A percentile compares a stretch with the other conserved stretches of the same genome.
These are phyloP conservation scores for Iris pallida DNA, from an alignment of 116 monocot genomes.

Conservation along the genomic window DNA sequence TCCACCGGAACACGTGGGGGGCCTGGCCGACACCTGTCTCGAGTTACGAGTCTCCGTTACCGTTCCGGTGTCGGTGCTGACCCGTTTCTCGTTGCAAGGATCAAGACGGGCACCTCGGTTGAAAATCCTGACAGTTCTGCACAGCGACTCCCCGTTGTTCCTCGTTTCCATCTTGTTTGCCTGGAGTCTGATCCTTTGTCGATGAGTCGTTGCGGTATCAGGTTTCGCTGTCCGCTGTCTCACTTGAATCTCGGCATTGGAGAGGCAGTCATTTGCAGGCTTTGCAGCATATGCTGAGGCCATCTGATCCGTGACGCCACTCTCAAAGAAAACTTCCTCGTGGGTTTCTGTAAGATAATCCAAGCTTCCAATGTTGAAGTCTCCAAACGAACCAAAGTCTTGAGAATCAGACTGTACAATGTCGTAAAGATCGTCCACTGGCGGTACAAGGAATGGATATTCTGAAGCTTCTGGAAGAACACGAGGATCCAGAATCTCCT, in stretches of 20 bases:
- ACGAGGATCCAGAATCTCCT: background rate
- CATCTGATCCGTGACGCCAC: too few relatives aligned
- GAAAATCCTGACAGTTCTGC: slow-evolving; percentile 22
- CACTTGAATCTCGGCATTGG: slow-evolving; percentile 24
- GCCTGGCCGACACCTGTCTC: too few relatives aligned
- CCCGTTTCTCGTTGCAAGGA: too few relatives aligned
- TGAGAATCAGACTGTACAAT: background rate
- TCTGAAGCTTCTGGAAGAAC: background rate
- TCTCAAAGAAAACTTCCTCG: too few relatives aligned
- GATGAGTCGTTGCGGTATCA: background rate
- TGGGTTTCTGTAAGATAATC: too few relatives aligned
- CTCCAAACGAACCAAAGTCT: background rate
- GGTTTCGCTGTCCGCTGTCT: slow-evolving; percentile 8
- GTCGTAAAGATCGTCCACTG: background rate
- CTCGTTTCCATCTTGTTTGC: slow-evolving; percentile 47
- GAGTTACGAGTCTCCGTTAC: too few relatives aligned
- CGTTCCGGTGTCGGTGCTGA: too few relatives aligned
- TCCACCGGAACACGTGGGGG: too few relatives aligned
- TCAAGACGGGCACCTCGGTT: slow-evolving; percentile 13
- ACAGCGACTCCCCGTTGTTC: background rate
- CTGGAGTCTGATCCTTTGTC: slow-evolving; percentile 22
- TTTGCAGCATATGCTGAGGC: too few relatives aligned
- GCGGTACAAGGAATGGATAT: background rate
- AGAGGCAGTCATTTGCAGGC: too few relatives aligned
- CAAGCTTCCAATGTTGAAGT: background rate